phyloP scores from a whole-genome alignment of 257 asterid genomes.

The Nicotiana obtusifolia region DNA sequence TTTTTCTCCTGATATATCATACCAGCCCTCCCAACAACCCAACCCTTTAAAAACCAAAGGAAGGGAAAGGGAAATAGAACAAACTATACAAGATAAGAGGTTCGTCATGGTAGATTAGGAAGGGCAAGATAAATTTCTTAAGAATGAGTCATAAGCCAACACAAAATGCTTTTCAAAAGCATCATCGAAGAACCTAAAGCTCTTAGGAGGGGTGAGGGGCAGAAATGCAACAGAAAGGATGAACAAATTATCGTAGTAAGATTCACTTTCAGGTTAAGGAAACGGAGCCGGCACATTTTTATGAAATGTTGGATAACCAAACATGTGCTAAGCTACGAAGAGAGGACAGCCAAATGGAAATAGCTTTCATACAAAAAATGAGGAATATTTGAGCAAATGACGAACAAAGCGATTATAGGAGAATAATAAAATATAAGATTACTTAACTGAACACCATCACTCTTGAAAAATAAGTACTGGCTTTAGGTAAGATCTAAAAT shows the following conservation, averaged over 20 bases:
- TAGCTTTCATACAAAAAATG: background rate
- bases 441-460: background rate
- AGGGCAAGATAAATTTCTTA: background rate
- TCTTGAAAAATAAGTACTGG: background rate
- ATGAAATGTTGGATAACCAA: background rate
- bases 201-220: background rate
- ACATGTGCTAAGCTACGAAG: background rate
- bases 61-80: background rate
- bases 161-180: background rate
- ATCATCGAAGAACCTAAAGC: background rate
- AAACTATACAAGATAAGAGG: background rate
- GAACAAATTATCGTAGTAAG: background rate
- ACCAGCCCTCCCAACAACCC: background rate
- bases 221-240: background rate
- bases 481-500: background rate
- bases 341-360: background rate
- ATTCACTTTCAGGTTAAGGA: background rate
- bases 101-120: background rate
- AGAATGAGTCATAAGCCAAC: background rate
- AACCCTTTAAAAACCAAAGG: background rate
- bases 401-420: background rate
- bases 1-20: background rate
- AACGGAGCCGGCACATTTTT: background rate
- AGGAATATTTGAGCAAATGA: background rate
- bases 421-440: conserved; percentile 1